These are phyloP conservation scores for Zygoascus bituminiphila DNA, from an alignment of 805 yeast genomes.

Conservation along the genomic window DNA sequence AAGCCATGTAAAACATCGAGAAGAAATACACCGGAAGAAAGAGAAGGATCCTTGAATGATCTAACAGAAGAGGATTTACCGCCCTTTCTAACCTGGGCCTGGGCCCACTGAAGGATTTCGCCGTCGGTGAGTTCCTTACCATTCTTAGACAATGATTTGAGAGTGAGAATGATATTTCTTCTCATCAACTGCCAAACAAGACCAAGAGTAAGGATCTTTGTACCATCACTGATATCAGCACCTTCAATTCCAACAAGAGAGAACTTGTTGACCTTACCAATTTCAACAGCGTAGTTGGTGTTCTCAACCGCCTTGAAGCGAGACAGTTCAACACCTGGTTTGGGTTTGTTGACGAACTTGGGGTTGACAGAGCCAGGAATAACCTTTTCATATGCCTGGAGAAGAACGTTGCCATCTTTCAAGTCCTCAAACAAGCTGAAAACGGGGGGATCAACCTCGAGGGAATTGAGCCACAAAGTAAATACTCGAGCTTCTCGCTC, in stretches of 20 bases:
- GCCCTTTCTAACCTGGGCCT: constrained; percentile 73
- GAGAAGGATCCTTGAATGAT: constrained; percentile 74
- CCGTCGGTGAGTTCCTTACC: constrained; percentile 73
- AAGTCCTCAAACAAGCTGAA: constrained; percentile 87
- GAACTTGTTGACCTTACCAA: constrained; percentile 87
- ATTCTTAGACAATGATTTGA: constrained; percentile 58
- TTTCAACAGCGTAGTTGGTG: constrained; percentile 95
- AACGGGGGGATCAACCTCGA: constrained; percentile 94
- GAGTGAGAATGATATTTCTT: constrained; percentile 81
- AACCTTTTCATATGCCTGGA: constrained; percentile 93
- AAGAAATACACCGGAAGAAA: constrained; percentile 72
- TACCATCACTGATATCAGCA: constrained; percentile 92
- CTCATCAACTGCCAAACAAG: constrained; percentile 99
- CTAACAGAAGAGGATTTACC: constrained; percentile 68
- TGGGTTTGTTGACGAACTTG: constrained; percentile 79
- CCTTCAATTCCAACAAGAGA: constrained; percentile 98
- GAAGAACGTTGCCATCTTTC: constrained; percentile 80
- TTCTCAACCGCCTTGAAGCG: constrained; percentile 95
- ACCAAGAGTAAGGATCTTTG: constrained; percentile 78
- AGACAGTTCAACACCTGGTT: constrained; percentile 60
- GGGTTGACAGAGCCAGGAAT: constrained; percentile 84
- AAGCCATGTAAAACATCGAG: constrained; percentile 87
- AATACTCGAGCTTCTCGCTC: constrained; percentile 99
- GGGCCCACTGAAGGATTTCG: constrained; percentile 93
- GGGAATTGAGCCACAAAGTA: constrained; percentile 92